phyloP scores from a whole-genome alignment of 164 flowering plant genomes.

The Nelumbo lutea region DNA sequence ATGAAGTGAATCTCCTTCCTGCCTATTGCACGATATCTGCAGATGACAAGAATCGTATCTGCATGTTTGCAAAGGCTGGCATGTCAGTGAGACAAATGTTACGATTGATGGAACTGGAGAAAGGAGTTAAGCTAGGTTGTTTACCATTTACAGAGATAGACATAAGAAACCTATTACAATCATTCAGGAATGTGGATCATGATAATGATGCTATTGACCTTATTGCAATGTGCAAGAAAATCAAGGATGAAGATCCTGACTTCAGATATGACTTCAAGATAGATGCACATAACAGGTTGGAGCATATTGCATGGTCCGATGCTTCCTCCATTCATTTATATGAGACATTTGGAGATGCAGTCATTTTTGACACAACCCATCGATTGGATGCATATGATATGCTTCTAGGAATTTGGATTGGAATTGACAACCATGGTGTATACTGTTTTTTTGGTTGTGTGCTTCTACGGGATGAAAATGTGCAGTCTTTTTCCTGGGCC shows the following conservation, averaged over 20 bases:
- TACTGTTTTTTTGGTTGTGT: conserved; percentile 67
- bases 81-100: conserved; percentile 82
- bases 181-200: conserved; percentile 59
- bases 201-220: conserved; percentile 73
- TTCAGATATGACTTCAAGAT: conserved; percentile 68
- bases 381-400: conserved; percentile 73
- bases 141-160: conserved; percentile 77
- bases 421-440: conserved; percentile 76
- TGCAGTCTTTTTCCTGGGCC: conserved; percentile 77
- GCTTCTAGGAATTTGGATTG: conserved; percentile 75
- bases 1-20: conserved; percentile 56
- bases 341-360: conserved; percentile 68
- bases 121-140: conserved; percentile 67
- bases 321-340: conserved; percentile 50
- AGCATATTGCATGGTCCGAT: conserved; percentile 78
- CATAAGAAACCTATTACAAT: conserved; percentile 67
- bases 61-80: conserved; percentile 83
- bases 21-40: conserved; percentile 56
- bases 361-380: conserved; percentile 70
- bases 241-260: conserved; percentile 56
- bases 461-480: conserved; percentile 68
- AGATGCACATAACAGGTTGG: conserved; percentile 63
- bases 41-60: conserved; percentile 76
- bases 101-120: conserved; percentile 75
- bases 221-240: conserved; percentile 63